Percentiles rank a stretch among this genome's conserved stretches.
Evolutionary conservation across 2,329 filamentous ascomycete species (phyloP).

Genomic region (Clonostachys byssicola): DNA sequence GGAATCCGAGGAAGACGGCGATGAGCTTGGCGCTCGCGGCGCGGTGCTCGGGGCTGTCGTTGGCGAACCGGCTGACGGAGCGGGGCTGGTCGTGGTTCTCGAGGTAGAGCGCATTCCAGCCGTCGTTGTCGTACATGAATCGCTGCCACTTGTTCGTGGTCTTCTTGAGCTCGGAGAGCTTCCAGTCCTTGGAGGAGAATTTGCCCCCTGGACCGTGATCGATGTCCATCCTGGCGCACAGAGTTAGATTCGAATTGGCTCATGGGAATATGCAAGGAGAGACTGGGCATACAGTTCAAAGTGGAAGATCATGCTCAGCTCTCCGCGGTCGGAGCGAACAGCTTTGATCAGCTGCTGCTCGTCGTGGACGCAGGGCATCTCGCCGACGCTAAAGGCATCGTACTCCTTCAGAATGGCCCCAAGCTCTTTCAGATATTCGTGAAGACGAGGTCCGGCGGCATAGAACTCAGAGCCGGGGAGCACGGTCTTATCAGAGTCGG

Average conservation of each 20-base stretch:
- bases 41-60: slow-evolving; percentile 43
- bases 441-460: slow-evolving; percentile 45
- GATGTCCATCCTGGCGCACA: slow-evolving; percentile 36
- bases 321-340: slow-evolving; percentile 50
- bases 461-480: slow-evolving; percentile 35
- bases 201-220: slow-evolving; percentile 40
- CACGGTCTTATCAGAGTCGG: slow-evolving; percentile 34
- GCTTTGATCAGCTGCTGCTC: slow-evolving; percentile 35
- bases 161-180: slow-evolving; percentile 44
- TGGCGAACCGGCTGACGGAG: slow-evolving; percentile 50
- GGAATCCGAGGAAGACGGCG: slow-evolving; percentile 49
- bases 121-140: slow-evolving; percentile 54
- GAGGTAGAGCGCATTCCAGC: slow-evolving; percentile 62
- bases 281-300: slow-evolving; percentile 51
- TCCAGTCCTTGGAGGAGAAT: slow-evolving; percentile 35
- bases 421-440: slow-evolving; percentile 41
- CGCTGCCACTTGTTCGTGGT: slow-evolving; percentile 54
- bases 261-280: not conserved
- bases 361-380: slow-evolving; percentile 42
- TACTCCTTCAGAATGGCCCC: slow-evolving; percentile 37
- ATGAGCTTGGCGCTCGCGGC: slow-evolving; percentile 53
- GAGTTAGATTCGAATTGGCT: not conserved
- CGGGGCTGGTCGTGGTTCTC: slow-evolving; percentile 65
- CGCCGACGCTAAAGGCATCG: slow-evolving; percentile 46
- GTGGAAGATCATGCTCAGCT: slow-evolving; percentile 70